phyloP scores from a whole-genome alignment of 1,284 basidiomycete genomes.

The Cutaneotrichosporon cutaneum region DNA sequence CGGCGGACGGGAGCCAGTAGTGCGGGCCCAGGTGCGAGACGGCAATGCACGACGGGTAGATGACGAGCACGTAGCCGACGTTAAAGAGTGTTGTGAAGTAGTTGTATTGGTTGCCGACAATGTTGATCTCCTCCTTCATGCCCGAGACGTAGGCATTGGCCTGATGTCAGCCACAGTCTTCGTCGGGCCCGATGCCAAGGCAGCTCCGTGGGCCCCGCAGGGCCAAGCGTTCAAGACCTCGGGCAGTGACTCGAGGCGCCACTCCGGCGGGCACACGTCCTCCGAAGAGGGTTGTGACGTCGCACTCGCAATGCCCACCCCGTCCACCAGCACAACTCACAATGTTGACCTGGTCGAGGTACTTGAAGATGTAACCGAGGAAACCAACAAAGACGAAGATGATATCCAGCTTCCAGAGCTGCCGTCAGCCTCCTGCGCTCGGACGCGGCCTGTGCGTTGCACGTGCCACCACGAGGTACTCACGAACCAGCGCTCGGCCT shows the following conservation, averaged over 20 bases:
- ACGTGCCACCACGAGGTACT: not conserved
- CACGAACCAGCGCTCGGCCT: constrained; percentile 14
- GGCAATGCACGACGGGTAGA: constrained; percentile 15
- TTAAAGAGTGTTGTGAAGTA: constrained; percentile 21
- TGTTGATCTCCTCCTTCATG: constrained; percentile 31
- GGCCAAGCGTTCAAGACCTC: not conserved
- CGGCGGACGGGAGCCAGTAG: constrained; percentile 16
- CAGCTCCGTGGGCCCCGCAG: not conserved
- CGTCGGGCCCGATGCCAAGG: not conserved
- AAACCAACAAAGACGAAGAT: constrained; percentile 18
- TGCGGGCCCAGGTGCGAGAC: constrained; percentile 19
- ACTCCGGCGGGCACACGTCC: no score
- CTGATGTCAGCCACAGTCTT: constrained; percentile 9
- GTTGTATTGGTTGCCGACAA: constrained; percentile 38
- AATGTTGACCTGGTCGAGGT: constrained; percentile 33
- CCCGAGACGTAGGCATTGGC: constrained; percentile 35
- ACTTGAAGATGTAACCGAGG: constrained; percentile 23
- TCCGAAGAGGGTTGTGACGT: no score
- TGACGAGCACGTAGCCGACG: constrained; percentile 20
- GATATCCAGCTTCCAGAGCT: constrained; percentile 23
- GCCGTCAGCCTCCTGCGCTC: not conserved
- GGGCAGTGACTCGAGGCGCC: no score
- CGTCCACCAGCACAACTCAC: not conserved
- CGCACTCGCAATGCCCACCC: no score
- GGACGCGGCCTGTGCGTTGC: not conserved